Evolutionary conservation across 768 basidiomycete genomes (phyloP).

Genomic region (Pleurotus giganteus): DNA sequence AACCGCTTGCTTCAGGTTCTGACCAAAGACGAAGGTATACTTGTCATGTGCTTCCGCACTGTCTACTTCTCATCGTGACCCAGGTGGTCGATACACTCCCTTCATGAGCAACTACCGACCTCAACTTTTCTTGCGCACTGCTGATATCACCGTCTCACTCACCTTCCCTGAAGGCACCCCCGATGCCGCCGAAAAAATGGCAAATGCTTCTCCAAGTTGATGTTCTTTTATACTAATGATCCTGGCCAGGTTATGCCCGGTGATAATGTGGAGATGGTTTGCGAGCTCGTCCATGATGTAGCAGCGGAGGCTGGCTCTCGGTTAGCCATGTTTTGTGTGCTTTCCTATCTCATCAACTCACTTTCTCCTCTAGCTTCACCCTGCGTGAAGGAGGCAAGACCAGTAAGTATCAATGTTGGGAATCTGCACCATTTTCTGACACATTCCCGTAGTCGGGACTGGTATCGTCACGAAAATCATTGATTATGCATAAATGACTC

Average conservation of each 20-base stretch:
- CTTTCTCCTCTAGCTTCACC: constrained; percentile 58
- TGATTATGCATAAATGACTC: constrained; percentile 25
- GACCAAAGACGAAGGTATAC: constrained; percentile 78
- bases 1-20: constrained; percentile 48
- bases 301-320: constrained; percentile 88
- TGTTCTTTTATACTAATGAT: neutral
- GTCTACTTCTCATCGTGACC: constrained; percentile 14
- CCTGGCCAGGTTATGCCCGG: constrained; percentile 84
- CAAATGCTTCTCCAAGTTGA: constrained; percentile 23
- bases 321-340: constrained; percentile 28
- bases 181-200: constrained; percentile 87
- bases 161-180: constrained; percentile 85
- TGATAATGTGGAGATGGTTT: constrained; percentile 94
- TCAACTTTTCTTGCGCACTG: constrained; percentile 93
- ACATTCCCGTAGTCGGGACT: constrained; percentile 67
- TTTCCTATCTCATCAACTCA: constrained; percentile 12
- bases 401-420: constrained; percentile 45
- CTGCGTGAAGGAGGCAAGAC: constrained; percentile 95
- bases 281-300: constrained; percentile 78
- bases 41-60: neutral
- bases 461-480: constrained; percentile 90
- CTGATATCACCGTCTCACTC: constrained; percentile 84
- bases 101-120: constrained; percentile 95
- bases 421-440: neutral
- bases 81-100: constrained; percentile 80